These are phyloP conservation scores for Alternaria dauci DNA, from an alignment of 2,329 filamentous ascomycete species.

Conservation along the genomic window DNA sequence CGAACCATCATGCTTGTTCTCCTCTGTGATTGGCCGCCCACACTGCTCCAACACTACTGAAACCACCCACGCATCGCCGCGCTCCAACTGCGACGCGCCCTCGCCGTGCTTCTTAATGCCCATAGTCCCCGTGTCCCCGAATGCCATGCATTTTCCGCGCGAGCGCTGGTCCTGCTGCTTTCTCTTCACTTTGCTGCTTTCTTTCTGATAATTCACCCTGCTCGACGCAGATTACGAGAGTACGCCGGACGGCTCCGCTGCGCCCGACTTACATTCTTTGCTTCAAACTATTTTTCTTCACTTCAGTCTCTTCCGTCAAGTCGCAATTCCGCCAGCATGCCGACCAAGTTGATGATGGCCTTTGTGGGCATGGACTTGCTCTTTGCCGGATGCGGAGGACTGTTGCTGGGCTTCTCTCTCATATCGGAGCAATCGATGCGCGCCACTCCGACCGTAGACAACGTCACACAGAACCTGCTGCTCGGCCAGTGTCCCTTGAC, in stretches of 20 bases:
- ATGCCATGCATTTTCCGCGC: constrained; percentile 37
- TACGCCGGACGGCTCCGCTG: constrained; percentile 51
- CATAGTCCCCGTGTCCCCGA: constrained; percentile 29
- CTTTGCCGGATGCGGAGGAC: constrained; percentile 61
- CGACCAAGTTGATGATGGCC: constrained; percentile 62
- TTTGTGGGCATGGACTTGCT: constrained; percentile 62
- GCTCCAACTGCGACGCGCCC: constrained; percentile 44
- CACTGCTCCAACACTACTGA: constrained; percentile 46
- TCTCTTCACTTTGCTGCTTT: constrained; percentile 42
- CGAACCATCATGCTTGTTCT: constrained; percentile 30
- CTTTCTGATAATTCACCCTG: constrained; percentile 41
- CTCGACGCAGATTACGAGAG: constrained; percentile 45
- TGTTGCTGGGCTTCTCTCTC: constrained; percentile 64
- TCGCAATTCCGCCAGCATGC: constrained; percentile 51
- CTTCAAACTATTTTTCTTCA: constrained; percentile 10
- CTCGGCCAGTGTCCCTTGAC: constrained; percentile 62
- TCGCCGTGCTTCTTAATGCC: constrained; percentile 47
- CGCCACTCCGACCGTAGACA: constrained; percentile 55
- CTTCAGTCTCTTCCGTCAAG: constrained; percentile 18
- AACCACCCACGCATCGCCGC: constrained; percentile 44
- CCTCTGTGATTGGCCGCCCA: constrained; percentile 40
- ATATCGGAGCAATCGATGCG: constrained; percentile 56
- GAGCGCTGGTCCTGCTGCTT: constrained; percentile 33
- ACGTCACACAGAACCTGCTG: constrained; percentile 62
- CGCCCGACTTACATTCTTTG: constrained; percentile 46